A percentile compares a stretch with the other conserved stretches of the same genome.
Conservation (phyloP, 371 early-diverging fungal species). For the Nematocida sp. region DNA sequence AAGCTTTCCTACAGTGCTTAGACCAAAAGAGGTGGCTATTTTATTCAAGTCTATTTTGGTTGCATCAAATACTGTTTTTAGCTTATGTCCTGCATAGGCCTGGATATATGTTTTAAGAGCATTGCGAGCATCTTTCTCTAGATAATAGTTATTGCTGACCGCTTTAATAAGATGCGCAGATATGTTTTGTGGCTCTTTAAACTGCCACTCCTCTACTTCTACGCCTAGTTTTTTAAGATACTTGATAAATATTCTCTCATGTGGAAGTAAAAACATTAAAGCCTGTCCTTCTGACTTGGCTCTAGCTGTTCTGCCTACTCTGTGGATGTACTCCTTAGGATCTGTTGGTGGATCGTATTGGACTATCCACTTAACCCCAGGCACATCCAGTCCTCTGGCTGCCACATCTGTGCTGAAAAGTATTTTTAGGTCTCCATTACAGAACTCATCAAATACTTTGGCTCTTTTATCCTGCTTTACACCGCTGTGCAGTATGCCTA, state of each 20-base stretch:
- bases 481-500: slow-evolving; percentile 61
- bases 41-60: slow-evolving; percentile 77
- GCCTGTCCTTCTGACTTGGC: slow-evolving; percentile 30
- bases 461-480: slow-evolving; percentile 61
- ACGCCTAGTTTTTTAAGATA: slow-evolving; percentile 38
- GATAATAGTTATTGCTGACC: slow-evolving; percentile 89
- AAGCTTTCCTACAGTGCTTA: slow-evolving; percentile 76
- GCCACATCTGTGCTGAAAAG: slow-evolving; percentile 52
- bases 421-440: slow-evolving; percentile 29
- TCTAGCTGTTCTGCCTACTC: slow-evolving; percentile 85
- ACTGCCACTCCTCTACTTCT: slow-evolving; percentile 35
- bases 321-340: slow-evolving; percentile 68
- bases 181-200: not conserved
- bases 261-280: slow-evolving; percentile 65
- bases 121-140: slow-evolving; percentile 92
- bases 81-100: slow-evolving; percentile 86
- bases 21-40: slow-evolving; percentile 86
- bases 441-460: slow-evolving; percentile 54
- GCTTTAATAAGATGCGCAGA: slow-evolving; percentile 67
- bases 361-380: slow-evolving; percentile 41
- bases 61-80: slow-evolving; percentile 86
- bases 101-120: slow-evolving; percentile 87
- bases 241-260: slow-evolving; percentile 41
- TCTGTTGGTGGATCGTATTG: slow-evolving; percentile 57
- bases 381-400: slow-evolving; percentile 43